phyloP scores from a whole-genome alignment of 495 filamentous ascomycete genomes.

The Terfezia claveryi region DNA sequence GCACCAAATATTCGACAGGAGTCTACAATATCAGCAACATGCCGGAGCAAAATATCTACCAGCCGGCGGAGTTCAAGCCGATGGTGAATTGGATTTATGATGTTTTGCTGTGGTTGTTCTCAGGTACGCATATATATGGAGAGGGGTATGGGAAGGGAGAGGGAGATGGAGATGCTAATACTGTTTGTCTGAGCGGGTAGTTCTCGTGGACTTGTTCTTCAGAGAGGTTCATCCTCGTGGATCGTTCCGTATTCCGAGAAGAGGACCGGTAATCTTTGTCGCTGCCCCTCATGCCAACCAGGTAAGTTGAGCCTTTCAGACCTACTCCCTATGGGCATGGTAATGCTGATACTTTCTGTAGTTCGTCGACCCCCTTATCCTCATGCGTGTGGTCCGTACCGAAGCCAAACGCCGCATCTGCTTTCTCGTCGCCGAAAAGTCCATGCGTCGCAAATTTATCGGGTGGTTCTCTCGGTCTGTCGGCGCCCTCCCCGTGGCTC shows the following conservation, averaged over 20 bases:
- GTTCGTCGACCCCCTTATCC: constrained; percentile 88
- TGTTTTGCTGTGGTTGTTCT: constrained; percentile 46
- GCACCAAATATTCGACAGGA: too few relatives aligned
- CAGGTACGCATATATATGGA: constrained; percentile 19
- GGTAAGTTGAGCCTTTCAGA: constrained; percentile 26
- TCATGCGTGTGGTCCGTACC: constrained; percentile 68
- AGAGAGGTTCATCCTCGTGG: constrained; percentile 88
- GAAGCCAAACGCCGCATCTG: constrained; percentile 75
- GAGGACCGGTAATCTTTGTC: constrained; percentile 81
- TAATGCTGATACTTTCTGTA: constrained; percentile 15
- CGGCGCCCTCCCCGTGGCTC: constrained; percentile 69
- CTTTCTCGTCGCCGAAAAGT: constrained; percentile 85
- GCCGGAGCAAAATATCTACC: background rate
- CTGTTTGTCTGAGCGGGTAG: too few relatives aligned
- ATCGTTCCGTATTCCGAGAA: constrained; percentile 73
- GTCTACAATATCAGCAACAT: background rate
- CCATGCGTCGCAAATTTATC: constrained; percentile 69
- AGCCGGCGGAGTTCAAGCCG: constrained; percentile 27
- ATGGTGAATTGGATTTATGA: constrained; percentile 46
- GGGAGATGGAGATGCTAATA: background rate
- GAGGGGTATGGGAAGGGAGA: background rate
- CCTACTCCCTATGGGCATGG: background rate
- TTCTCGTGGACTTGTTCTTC: constrained; percentile 88
- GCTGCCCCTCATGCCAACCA: constrained; percentile 98
- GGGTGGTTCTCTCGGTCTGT: constrained; percentile 59